phyloP scores from a whole-genome alignment of 2,329 filamentous ascomycete species.

The Paecilomyces sp. region DNA sequence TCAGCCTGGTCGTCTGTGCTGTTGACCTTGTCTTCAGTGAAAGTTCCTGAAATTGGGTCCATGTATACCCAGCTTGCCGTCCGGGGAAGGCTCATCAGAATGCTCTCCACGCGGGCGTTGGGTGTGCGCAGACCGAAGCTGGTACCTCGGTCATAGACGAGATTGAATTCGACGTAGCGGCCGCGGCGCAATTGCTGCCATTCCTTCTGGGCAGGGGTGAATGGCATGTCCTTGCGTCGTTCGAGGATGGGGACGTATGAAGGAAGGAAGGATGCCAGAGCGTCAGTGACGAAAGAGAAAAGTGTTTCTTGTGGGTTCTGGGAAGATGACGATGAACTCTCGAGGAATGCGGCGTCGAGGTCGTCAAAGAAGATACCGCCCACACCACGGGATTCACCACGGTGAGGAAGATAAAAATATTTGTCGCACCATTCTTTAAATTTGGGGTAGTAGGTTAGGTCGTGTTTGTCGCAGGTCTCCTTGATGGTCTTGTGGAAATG shows the following conservation, averaged over 20 bases:
- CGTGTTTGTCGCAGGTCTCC: constrained; percentile 85
- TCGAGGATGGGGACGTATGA: constrained; percentile 86
- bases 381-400: constrained; percentile 75
- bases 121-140: constrained; percentile 91
- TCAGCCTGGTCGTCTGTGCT: constrained; percentile 37
- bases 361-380: constrained; percentile 99
- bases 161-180: constrained; percentile 97
- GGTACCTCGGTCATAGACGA: constrained; percentile 93
- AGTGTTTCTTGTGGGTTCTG: constrained; percentile 83
- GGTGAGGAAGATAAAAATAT: constrained; percentile 93
- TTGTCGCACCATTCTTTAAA: constrained; percentile 99
- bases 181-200: constrained; percentile 95
- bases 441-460: constrained; percentile 81
- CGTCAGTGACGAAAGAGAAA: constrained; percentile 83
- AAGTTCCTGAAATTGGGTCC: constrained; percentile 53
- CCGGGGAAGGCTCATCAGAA: constrained; percentile 90
- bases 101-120: constrained; percentile 86
- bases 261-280: constrained; percentile 78
- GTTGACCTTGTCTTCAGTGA: constrained; percentile 31
- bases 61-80: constrained; percentile 96
- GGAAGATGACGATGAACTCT: constrained; percentile 36
- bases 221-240: constrained; percentile 86
- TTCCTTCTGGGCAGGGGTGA: constrained; percentile 74
- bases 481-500: constrained; percentile 96
- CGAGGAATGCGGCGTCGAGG: constrained; percentile 57